phyloP scores from a whole-genome alignment of 495 filamentous ascomycete genomes.

The Haplographium delicatum region DNA sequence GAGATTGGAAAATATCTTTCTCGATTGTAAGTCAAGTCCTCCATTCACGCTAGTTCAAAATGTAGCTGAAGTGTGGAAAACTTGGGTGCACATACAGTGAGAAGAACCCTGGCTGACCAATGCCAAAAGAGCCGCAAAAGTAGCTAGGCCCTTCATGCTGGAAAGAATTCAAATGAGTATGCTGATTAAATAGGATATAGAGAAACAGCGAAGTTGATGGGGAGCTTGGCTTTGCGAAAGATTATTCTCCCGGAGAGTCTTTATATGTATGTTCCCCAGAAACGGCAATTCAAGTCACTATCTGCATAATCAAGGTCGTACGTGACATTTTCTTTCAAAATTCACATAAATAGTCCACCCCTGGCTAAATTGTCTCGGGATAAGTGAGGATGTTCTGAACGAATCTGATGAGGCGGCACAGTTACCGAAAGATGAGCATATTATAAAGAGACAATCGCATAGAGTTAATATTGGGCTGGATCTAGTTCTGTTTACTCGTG shows the following conservation, averaged over 20 bases:
- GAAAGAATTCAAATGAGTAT: background rate
- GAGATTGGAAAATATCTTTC: slow-evolving; percentile 38
- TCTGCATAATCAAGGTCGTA: background rate
- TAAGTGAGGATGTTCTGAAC: background rate
- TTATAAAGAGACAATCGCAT: background rate
- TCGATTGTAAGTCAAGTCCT: background rate
- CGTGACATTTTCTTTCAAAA: background rate
- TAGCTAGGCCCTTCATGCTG: slow-evolving; percentile 5
- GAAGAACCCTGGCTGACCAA: background rate
- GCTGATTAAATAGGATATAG: background rate
- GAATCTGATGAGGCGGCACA: background rate
- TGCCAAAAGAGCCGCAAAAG: background rate
- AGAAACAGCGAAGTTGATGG: background rate
- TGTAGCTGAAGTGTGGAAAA: background rate
- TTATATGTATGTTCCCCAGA: background rate
- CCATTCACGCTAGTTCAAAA: background rate
- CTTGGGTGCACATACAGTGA: background rate
- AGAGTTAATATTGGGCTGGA: background rate
- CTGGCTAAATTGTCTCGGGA: background rate
- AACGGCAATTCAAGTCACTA: background rate
- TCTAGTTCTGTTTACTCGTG: background rate
- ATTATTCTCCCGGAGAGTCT: background rate
- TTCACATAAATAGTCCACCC: background rate
- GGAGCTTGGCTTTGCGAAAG: background rate
- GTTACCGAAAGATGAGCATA: background rate